Conservation (phyloP, 108 stramenopile species). For the Nitzschia sp. region DNA sequence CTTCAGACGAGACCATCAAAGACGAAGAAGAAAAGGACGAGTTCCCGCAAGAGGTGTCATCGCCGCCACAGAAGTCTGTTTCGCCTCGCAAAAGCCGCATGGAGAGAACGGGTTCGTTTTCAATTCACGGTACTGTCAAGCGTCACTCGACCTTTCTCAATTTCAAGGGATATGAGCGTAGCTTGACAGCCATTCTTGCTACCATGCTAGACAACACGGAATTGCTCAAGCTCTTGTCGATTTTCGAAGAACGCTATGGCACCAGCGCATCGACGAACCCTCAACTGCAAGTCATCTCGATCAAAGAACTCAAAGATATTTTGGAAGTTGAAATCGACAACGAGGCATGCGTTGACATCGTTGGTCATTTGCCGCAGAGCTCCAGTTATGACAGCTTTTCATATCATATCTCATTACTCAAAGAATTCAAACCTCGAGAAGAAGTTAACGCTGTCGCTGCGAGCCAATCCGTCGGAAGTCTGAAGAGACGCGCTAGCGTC, state of each 20-base stretch:
- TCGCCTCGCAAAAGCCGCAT: neutral
- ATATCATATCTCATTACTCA: neutral
- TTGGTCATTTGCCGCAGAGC: neutral
- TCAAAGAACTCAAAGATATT: neutral
- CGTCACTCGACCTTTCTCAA: slow-evolving; percentile 58
- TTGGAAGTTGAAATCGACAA: neutral
- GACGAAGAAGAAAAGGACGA: neutral
- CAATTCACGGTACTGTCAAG: slow-evolving; percentile 39
- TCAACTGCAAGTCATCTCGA: neutral
- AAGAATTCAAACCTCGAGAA: neutral
- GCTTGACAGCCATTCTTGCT: slow-evolving; percentile 64
- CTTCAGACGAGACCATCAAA: neutral
- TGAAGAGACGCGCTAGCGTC: neutral
- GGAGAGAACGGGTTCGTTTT: neutral
- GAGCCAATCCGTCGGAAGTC: neutral
- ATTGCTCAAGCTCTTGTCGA: neutral
- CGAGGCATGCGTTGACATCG: neutral
- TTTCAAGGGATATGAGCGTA: slow-evolving; percentile 61
- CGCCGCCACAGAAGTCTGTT: neutral
- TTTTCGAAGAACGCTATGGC: neutral
- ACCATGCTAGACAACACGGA: slow-evolving; percentile 28
- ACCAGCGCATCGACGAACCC: neutral
- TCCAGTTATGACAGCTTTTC: slow-evolving; percentile 1
- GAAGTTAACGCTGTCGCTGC: neutral
- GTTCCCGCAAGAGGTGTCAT: neutral